Evolutionary conservation across 108 stramenopile species (phyloP), one percentile per base, ranked within the genome.

Genomic region (Schizochytrium sp.): DNA sequence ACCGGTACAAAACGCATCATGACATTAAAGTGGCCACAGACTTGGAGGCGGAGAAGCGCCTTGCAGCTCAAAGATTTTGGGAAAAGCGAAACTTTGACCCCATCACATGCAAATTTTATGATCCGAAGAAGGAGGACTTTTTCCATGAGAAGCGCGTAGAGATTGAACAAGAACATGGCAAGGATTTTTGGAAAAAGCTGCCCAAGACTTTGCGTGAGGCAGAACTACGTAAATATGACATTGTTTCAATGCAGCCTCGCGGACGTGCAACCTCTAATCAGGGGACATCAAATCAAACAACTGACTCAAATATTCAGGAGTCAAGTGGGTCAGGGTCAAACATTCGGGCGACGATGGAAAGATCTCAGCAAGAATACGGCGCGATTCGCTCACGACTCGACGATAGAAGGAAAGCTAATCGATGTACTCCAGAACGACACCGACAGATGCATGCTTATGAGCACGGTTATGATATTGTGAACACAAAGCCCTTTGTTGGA

Each of bases 391-490:
- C 8, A 40, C 76, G 76, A 10, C 50, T 83, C 47, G 55, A 50
- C 15, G 76, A 83, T 10, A 83, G 10, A 53, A 17, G 76, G 5
- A 55, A 42, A 55, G 10, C 12, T n/a, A 83, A 83, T 42, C 76
- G 76, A 5, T 49, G 50, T 38, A 55, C 76, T 17, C 50, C 76
- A 13, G 76, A 83, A 38, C 47, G 76, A 42, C 76, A 83, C 47
- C 5, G 50, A 10, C 50, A 49, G 50, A 40, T 55, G 17, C 76
- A 83, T 50, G 19, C 50, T 47, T 55, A 83, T 28, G 53, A 49
- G 76, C 76, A 83, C 47, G 76, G 76, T 0, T 83, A 55, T 50
- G 76, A 83, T 83, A 83, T 83, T 55, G 53, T 83, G 12, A 83
- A 55, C 76, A 55, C 76, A 8, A 83, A 40, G 40, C 76, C 76